phyloP scores from a whole-genome alignment of 306 rosid species.

The Citrullus colocynthis region DNA sequence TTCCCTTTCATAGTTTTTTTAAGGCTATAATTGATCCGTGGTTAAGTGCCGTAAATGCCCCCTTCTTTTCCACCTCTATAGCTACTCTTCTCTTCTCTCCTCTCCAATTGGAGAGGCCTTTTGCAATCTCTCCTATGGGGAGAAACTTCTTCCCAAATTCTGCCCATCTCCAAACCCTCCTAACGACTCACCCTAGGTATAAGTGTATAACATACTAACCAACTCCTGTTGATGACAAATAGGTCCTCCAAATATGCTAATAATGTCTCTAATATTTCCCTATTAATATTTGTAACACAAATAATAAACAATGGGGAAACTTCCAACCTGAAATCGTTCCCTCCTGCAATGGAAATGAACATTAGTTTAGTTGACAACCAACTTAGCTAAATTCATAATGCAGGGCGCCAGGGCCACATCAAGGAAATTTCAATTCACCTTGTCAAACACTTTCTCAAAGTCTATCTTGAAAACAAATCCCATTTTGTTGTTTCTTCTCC shows the following conservation, averaged over 20 bases:
- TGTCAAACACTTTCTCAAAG: background rate
- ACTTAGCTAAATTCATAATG: background rate
- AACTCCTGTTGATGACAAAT: background rate
- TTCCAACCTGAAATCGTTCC: background rate
- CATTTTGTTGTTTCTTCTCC: background rate
- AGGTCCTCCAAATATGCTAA: background rate
- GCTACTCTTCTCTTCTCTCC: background rate
- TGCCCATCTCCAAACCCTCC: background rate
- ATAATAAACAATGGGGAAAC: background rate
- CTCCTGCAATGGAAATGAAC: background rate
- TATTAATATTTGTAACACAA: background rate
- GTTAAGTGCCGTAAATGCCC: background rate
- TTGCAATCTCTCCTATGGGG: background rate
- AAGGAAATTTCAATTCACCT: background rate
- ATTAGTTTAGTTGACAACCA: background rate
- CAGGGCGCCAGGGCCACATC: background rate
- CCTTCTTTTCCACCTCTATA: background rate
- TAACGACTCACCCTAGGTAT: background rate
- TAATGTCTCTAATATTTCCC: background rate
- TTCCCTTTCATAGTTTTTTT: background rate
- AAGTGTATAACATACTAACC: background rate
- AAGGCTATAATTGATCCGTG: background rate
- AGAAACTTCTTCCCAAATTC: background rate
- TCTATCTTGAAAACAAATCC: background rate
- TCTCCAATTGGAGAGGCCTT: background rate